A percentile compares a stretch with the other conserved stretches of the same genome.
Evolutionary conservation across 345 rosid species (phyloP).

Genomic region (Sisymbrium irio): DNA sequence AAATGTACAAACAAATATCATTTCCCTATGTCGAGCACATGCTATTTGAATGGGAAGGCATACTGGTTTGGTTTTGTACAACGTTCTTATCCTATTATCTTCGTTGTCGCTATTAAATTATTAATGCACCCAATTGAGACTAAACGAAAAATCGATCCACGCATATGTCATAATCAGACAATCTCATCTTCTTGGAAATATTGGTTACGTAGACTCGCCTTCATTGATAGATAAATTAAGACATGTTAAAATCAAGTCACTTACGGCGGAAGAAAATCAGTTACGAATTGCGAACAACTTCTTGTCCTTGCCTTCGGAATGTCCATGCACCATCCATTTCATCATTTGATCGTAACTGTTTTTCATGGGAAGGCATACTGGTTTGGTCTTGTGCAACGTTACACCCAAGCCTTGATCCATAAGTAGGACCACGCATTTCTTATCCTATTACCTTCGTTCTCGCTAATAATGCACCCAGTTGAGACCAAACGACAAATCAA

Average conservation of each 20-base stretch:
- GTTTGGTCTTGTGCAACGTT: too few relatives aligned
- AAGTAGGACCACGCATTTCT: too few relatives aligned
- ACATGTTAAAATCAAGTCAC: background rate
- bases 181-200: background rate
- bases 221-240: background rate
- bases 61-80: slow-evolving; percentile 22
- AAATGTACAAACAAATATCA: background rate
- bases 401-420: too few relatives aligned
- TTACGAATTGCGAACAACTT: background rate
- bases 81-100: background rate
- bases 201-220: background rate
- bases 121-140: background rate
- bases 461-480: background rate
- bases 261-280: background rate
- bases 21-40: background rate
- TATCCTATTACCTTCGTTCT: background rate
- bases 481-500: background rate
- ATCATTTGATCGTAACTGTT: too few relatives aligned
- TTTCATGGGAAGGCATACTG: too few relatives aligned
- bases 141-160: background rate
- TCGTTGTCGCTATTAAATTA: background rate
- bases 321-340: background rate
- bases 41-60: background rate
- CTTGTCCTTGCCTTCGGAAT: background rate
- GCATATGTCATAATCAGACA: background rate